Evolutionary conservation across 768 basidiomycete species (phyloP), one percentile per base, ranked within the genome.

Genomic region (Termitomyces heimii): DNA sequence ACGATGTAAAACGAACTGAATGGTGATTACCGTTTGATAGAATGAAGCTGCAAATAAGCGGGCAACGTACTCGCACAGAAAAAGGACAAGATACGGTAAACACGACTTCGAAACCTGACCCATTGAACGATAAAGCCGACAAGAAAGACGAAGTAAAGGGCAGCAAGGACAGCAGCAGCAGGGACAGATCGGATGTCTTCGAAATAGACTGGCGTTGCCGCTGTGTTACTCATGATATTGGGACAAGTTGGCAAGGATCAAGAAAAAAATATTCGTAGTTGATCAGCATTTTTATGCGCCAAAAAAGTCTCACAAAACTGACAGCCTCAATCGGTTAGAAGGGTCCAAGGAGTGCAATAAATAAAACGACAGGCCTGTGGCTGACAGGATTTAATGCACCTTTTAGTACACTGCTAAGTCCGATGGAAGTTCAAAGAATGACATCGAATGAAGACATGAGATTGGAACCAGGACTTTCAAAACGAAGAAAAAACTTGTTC

Each of bases 91-190:
- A 52, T 43, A 13, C 42, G 42, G 26, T 51, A 57, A 7, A 52
- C 50, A 13, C 56, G 42, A 45, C 49, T 57, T 26, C 32, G 39
- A 28, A 44, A 31, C 34, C 50, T 57, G n/a, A 22, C 3, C 49
- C 35, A 32, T 35, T 57, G 49, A 51, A 57, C 48, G 13, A 48
- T 26, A 3, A 57, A 57, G 20, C 50, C 50, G 32, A 31, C 34
- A 0, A 52, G 31, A 14, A 57, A 37, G 32, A 52, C 6, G 26
- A 52, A 52, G 49, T 57, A 57, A 14, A 57, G 35, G 32, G 32
- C 56, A 8, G 50, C 32, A 37, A 57, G 28, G 6, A 57, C 26
- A 10, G 43, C 50, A 31, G 56, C 56, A 29, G 56, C 56, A 57
- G 56, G 43, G 20, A 57, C 42, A 12, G 49, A 57, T 13, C 14